These are phyloP conservation scores for Globisporangium okanoganense DNA, from an alignment of 352 stramenopile species.

Conservation along the genomic window DNA sequence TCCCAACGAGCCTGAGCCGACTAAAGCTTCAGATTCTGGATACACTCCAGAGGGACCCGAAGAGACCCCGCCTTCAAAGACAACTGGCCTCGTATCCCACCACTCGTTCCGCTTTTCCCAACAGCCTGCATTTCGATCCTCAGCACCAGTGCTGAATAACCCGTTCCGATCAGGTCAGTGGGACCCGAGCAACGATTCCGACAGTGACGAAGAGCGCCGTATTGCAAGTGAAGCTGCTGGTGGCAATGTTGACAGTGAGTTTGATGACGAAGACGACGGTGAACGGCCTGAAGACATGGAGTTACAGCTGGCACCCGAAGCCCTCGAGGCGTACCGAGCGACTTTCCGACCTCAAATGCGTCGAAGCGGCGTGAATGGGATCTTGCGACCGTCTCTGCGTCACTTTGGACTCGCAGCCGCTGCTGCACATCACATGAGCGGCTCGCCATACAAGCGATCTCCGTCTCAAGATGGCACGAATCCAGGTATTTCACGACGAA, in stretches of 20 bases:
- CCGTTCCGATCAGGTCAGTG: slow-evolving; percentile 35
- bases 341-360: slow-evolving; percentile 8
- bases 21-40: not conserved
- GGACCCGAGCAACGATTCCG: slow-evolving; percentile 38
- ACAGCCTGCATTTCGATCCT: slow-evolving; percentile 37
- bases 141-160: slow-evolving; percentile 31
- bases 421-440: slow-evolving; percentile 3
- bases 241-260: not conserved
- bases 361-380: not conserved
- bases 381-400: not conserved
- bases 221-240: not conserved
- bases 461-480: not conserved
- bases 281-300: slow-evolving; percentile 21
- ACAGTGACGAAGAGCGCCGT: slow-evolving; percentile 29
- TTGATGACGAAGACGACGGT: slow-evolving; percentile 12
- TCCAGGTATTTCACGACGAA: not conserved
- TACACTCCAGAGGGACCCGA: not conserved
- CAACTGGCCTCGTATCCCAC: not conserved
- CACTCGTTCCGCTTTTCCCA: slow-evolving; percentile 42
- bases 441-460: not conserved
- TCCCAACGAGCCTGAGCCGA: not conserved
- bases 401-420: slow-evolving; percentile 10
- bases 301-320: slow-evolving; percentile 9
- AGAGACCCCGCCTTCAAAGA: not conserved
- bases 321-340: slow-evolving; percentile 8